Percentiles rank a stretch among this genome's conserved stretches.
These are phyloP conservation scores for Solanum sitiens DNA, from an alignment of 257 asterid species.

Conservation along the genomic window DNA sequence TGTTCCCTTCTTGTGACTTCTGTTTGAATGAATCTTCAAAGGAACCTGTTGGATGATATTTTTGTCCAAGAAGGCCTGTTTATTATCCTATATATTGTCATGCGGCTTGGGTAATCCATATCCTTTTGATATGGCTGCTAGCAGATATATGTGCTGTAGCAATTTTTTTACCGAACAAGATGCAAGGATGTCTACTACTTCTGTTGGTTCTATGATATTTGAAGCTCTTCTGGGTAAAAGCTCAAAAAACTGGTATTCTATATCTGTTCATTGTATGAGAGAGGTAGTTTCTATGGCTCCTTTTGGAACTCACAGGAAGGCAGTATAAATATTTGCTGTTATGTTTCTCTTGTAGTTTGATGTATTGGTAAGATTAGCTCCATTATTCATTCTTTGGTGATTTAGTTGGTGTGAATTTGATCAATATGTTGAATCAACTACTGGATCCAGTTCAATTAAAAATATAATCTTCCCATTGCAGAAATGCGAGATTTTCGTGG, in stretches of 20 bases:
- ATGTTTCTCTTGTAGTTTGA: slow-evolving; percentile 43
- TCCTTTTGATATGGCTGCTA: slow-evolving; percentile 18
- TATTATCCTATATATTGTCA: slow-evolving; percentile 13
- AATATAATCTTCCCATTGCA: slow-evolving; percentile 19
- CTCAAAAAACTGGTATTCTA: slow-evolving; percentile 37
- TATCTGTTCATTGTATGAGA: slow-evolving; percentile 39
- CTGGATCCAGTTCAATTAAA: neutral
- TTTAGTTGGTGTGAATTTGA: slow-evolving; percentile 7
- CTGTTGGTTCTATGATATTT: slow-evolving; percentile 52
- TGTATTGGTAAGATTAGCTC: slow-evolving; percentile 61
- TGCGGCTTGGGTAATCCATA: slow-evolving; percentile 21
- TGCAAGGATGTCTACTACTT: slow-evolving; percentile 32
- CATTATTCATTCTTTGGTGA: slow-evolving; percentile 13
- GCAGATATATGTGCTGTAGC: slow-evolving; percentile 35
- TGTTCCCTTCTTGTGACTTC: slow-evolving; percentile 40
- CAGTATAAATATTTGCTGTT: slow-evolving; percentile 47
- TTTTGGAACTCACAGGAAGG: slow-evolving; percentile 58
- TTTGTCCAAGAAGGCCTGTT: slow-evolving; percentile 18
- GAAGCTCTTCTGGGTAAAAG: slow-evolving; percentile 35
- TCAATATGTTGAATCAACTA: slow-evolving; percentile 2
- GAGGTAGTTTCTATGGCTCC: slow-evolving; percentile 47
- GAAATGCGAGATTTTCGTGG: slow-evolving; percentile 59
- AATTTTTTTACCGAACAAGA: slow-evolving; percentile 28
- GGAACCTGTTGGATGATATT: slow-evolving; percentile 28
- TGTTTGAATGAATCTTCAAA: slow-evolving; percentile 34